These are phyloP conservation scores for Rhizophagus clarus DNA, from an alignment of 192 early-diverging fungal genomes.

Conservation along the genomic window DNA sequence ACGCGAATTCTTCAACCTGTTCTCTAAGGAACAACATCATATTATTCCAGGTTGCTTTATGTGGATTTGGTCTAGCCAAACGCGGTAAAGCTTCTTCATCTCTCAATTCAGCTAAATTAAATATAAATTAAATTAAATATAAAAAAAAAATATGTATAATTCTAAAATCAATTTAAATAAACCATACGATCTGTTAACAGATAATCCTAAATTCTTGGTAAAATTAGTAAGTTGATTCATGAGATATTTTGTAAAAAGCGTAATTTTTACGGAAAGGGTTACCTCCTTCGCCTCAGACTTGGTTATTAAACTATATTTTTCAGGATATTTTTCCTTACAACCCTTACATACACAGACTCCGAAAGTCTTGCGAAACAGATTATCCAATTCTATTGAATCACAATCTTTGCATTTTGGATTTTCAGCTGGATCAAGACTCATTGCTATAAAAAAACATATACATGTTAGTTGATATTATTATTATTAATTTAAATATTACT, in stretches of 20 bases:
- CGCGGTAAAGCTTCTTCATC: conserved; percentile 75
- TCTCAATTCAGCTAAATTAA: conserved; percentile 69
- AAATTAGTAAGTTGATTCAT: background rate
- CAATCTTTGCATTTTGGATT: conserved; percentile 85
- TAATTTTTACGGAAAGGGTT: conserved; percentile 13
- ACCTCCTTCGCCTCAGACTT: conserved; percentile 93
- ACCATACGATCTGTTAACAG: conserved; percentile 84
- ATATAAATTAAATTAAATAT: background rate
- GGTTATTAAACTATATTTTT: conserved; percentile 92
- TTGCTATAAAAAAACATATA: conserved; percentile 38
- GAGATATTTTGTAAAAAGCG: background rate
- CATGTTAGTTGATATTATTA: conserved; percentile 29
- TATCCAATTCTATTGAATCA: conserved; percentile 80
- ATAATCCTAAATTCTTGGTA: conserved; percentile 69
- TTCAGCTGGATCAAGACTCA: conserved; percentile 51
- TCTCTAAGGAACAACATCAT: conserved; percentile 92
- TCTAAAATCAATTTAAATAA: background rate
- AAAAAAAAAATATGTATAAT: background rate
- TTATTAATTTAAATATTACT: background rate
- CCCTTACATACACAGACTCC: conserved; percentile 70
- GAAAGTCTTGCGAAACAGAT: conserved; percentile 72
- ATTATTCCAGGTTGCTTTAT: conserved; percentile 94
- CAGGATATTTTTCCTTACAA: conserved; percentile 75
- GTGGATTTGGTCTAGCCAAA: conserved; percentile 92
- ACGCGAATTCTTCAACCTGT: conserved; percentile 91